A percentile compares a stretch with the other conserved stretches of the same genome.
These are phyloP conservation scores for Anethum foeniculum DNA, from an alignment of 140 eudicot genomes.

Conservation along the genomic window DNA sequence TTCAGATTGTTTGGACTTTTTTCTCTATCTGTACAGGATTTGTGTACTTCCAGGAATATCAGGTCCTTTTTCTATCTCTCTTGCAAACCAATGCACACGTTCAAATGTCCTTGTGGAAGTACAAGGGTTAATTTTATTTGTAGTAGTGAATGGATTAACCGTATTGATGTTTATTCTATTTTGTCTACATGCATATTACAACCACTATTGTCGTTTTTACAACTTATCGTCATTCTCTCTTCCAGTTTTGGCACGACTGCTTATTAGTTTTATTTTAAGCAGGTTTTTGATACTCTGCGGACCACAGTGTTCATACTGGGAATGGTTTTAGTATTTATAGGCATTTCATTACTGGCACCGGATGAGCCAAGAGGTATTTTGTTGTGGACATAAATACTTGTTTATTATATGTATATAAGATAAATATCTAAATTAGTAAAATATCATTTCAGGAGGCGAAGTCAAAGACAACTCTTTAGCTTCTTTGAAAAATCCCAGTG, in stretches of 20 bases:
- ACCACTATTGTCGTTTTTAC: neutral
- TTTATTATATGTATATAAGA: neutral
- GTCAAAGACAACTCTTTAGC: slow-evolving; percentile 46
- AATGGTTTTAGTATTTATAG: slow-evolving; percentile 85
- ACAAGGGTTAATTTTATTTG: neutral
- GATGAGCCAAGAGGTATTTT: slow-evolving; percentile 79
- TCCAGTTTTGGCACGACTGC: neutral
- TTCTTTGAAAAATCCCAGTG: slow-evolving; percentile 34
- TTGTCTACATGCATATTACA: neutral
- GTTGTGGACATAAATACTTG: neutral
- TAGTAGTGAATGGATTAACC: neutral
- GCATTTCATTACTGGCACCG: slow-evolving; percentile 89
- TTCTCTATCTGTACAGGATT: slow-evolving; percentile 98
- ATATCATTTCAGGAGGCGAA: slow-evolving; percentile 53
- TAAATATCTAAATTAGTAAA: slow-evolving; percentile 6
- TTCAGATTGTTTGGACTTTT: slow-evolving; percentile 96
- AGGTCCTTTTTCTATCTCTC: slow-evolving; percentile 40
- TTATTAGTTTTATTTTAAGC: slow-evolving; percentile 17
- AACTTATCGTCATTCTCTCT: neutral
- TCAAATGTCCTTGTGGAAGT: neutral
- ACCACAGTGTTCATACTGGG: slow-evolving; percentile 94
- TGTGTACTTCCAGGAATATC: slow-evolving; percentile 94
- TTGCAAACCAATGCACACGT: neutral
- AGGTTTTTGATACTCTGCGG: slow-evolving; percentile 76
- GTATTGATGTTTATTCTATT: neutral